Evolutionary conservation across 306 rosid genomes (phyloP).

Genomic region (Delonix regia): DNA sequence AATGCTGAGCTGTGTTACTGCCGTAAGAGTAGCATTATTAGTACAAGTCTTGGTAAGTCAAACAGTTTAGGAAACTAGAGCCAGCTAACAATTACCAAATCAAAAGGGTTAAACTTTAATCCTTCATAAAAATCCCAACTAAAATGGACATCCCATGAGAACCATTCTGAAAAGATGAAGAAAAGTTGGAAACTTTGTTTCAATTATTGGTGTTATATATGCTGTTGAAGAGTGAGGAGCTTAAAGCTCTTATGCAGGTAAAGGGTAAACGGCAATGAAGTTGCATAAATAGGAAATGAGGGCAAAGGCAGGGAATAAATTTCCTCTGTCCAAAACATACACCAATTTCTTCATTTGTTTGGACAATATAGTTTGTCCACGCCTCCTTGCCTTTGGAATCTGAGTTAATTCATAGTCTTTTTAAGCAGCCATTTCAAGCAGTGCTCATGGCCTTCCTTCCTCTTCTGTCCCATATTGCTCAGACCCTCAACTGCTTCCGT

Average conservation of each 20-base stretch:
- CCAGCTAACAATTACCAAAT: conserved; percentile 13
- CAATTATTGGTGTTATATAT: conserved; percentile 35
- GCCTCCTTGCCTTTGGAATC: conserved; percentile 57
- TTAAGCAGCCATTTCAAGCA: conserved; percentile 45
- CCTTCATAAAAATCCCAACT: neutral
- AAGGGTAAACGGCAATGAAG: neutral
- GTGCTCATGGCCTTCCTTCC: conserved; percentile 8
- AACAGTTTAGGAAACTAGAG: conserved; percentile 10
- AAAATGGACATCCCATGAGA: conserved; percentile 41
- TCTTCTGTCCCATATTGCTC: conserved; percentile 39
- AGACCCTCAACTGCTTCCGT: conserved; percentile 22
- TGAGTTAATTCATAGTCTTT: conserved; percentile 33
- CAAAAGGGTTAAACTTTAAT: conserved; percentile 20
- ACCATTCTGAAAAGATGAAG: neutral
- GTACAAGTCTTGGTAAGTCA: neutral
- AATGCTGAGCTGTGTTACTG: too few relatives aligned
- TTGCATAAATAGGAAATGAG: conserved; percentile 29
- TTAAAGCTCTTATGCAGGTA: neutral
- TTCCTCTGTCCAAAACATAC: conserved; percentile 30
- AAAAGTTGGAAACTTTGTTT: conserved; percentile 20
- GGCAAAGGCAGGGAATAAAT: conserved; percentile 28
- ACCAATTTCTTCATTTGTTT: conserved; percentile 27
- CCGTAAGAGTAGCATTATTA: too few relatives aligned
- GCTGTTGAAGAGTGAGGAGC: conserved; percentile 7
- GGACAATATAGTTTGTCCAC: conserved; percentile 53